These are phyloP conservation scores for Tagetes patula DNA, from an alignment of 129 eudicot genomes.

Conservation along the genomic window DNA sequence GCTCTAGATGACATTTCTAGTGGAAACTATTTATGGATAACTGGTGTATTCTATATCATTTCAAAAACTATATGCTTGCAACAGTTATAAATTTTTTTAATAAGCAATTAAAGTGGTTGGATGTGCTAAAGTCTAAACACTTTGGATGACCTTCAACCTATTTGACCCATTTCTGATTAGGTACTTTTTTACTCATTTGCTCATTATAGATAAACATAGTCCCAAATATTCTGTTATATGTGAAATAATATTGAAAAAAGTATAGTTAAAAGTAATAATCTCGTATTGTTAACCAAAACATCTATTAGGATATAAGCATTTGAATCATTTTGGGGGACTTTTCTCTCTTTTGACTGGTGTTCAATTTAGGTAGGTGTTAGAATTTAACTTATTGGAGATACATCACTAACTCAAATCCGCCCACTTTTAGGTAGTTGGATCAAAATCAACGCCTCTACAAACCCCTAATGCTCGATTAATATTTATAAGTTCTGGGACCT, in stretches of 20 bases:
- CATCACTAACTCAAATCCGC: background rate
- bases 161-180: background rate
- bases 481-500: background rate
- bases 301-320: background rate
- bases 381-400: background rate
- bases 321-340: background rate
- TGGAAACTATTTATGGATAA: background rate
- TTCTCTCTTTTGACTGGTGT: background rate
- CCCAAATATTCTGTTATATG: background rate
- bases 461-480: conserved; percentile 3
- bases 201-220: background rate
- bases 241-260: background rate
- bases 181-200: background rate
- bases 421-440: background rate
- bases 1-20: background rate
- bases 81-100: background rate
- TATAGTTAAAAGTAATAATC: background rate
- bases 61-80: background rate
- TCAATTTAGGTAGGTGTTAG: background rate
- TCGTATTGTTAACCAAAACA: background rate
- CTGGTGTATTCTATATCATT: background rate
- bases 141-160: background rate
- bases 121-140: background rate
- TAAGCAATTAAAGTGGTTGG: background rate
- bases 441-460: background rate